Evolutionary conservation across 352 stramenopile genomes (phyloP).

Genomic region (Halophytophthora batemanensis): DNA sequence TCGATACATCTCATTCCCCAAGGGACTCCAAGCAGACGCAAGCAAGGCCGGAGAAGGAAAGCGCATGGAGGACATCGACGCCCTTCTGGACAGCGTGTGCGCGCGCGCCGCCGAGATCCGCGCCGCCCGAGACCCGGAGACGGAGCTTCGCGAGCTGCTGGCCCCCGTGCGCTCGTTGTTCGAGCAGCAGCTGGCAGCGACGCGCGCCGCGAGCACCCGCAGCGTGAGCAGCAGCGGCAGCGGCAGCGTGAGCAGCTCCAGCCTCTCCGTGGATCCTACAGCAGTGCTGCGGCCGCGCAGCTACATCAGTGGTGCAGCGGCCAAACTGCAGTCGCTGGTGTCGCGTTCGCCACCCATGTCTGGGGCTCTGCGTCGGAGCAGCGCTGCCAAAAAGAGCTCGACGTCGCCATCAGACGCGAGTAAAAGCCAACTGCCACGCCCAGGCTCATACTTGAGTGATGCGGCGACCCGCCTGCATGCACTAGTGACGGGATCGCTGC

Average conservation of each 20-base stretch:
- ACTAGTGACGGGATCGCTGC: constrained; percentile 24
- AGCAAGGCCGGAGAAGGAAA: not conserved
- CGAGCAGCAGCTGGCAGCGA: constrained; percentile 17
- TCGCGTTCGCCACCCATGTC: constrained; percentile 9
- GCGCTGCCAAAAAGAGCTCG: constrained; percentile 12
- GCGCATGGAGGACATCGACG: constrained; percentile 60
- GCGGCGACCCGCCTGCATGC: constrained; percentile 34
- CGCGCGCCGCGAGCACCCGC: constrained; percentile 7
- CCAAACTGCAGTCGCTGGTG: constrained; percentile 39
- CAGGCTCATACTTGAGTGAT: constrained; percentile 35
- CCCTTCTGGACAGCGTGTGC: constrained; percentile 46
- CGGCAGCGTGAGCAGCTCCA: constrained; percentile 8
- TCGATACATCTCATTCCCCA: too few species aligned
- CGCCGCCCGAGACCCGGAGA: constrained; percentile 33
- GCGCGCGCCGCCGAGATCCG: constrained; percentile 41
- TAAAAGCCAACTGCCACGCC: constrained; percentile 5
- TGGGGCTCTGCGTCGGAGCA: constrained; percentile 9
- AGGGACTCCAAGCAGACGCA: not conserved
- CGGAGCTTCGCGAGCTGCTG: constrained; percentile 41
- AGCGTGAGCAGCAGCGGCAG: constrained; percentile 22
- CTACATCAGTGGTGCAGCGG: constrained; percentile 32
- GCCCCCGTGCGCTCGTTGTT: constrained; percentile 47
- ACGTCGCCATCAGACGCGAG: not conserved
- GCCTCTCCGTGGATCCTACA: not conserved
- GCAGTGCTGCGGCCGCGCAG: constrained; percentile 6